Evolutionary conservation across 768 basidiomycete species (phyloP), one percentile per base, ranked within the genome.

Genomic region (Termitomyces heimii): DNA sequence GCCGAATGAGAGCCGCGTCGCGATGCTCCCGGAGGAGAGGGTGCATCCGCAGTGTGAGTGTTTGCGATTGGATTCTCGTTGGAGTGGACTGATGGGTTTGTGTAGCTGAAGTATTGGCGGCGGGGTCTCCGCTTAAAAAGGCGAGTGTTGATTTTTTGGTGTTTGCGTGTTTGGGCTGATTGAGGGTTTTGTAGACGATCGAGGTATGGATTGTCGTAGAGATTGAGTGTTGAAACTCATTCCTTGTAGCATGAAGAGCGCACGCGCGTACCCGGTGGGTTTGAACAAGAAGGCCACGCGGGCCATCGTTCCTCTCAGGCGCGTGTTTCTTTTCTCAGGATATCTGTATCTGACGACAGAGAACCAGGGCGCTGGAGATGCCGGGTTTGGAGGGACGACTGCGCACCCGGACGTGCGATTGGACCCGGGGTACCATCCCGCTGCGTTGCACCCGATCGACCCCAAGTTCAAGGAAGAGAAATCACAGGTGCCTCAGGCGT

Each of bases 1-100:
- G 1, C 63, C 62, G 2, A 48, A 61, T 13, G 63, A 59, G 46
- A 60, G 50, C 7, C 42, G 49, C 5, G 60, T 61, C 14, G 60
- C 64, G 18, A 3, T 57, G 18, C 28, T 59, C 3, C 61, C 61
- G 0, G 60, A 62, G 28, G 63, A 62, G 31, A 44, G 56, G 5
- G 28, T 35, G 2, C 53, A 46, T 50, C 40, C 56, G 5, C 35
- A 51, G 50, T 52, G 60, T 61, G 3, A 8, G 60, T 53, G 10
- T 2, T 12, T 3, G n/a, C n/a, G n/a, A n/a, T n/a, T n/a, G n/a
- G n/a, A n/a, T n/a, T n/a, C n/a, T n/a, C n/a, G n/a, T n/a, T n/a
- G n/a, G n/a, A n/a, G n/a, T n/a, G n/a, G n/a, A n/a, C n/a, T n/a
- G n/a, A n/a, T n/a, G n/a, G n/a, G n/a, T n/a, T n/a, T n/a, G n/a